Evolutionary conservation across 139 green algal species (phyloP), one percentile per base, ranked within the genome.

Genomic region (Chlamydomonas incerta): DNA sequence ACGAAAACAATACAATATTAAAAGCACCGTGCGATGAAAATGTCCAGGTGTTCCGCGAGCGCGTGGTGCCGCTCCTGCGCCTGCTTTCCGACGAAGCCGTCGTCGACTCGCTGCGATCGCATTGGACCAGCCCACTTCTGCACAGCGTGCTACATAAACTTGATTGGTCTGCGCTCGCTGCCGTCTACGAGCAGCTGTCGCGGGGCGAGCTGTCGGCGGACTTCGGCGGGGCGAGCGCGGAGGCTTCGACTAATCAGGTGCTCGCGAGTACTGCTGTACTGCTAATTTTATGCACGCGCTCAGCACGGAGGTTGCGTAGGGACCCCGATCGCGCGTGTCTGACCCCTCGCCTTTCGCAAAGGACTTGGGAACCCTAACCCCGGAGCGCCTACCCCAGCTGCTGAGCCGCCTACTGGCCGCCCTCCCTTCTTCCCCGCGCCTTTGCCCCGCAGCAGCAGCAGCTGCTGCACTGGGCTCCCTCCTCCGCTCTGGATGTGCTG

Each of bases 101-200:
- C 24, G 69, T 70, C 29, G 69, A 72, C 28, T 80, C 68, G 18
- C 34, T 87, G 13, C 52, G 68, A 15, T 55, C 20, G 17, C 81
- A 87, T 69, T 80, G 70, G 67, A 41, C 72, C 6, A 87, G 80
- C 69, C 81, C 69, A 0, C 58, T 87, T 35, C 80, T 80, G 52
- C 37, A 83, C 62, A 73, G 3, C 33, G 76, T 83, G 18, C 62
- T 83, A 41, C 76, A 83, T 35, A 23, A 6, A 1, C 11, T 83
- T 41, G 41, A 73, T 6, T 83, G 70, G 20, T 29, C 10, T 13
- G 76, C 55, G 37, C 62, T 83, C 37, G 76, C 76, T 4, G 41
- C 1, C 37, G 62, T 58, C 37, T 83, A 83, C 62, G 62, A 63
- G 28, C 20, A 23, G 5, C 62, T 83, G 62, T 41, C 63, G 60